These are phyloP conservation scores for Flaveria brownii DNA, from an alignment of 129 eudicot species.

Conservation along the genomic window DNA sequence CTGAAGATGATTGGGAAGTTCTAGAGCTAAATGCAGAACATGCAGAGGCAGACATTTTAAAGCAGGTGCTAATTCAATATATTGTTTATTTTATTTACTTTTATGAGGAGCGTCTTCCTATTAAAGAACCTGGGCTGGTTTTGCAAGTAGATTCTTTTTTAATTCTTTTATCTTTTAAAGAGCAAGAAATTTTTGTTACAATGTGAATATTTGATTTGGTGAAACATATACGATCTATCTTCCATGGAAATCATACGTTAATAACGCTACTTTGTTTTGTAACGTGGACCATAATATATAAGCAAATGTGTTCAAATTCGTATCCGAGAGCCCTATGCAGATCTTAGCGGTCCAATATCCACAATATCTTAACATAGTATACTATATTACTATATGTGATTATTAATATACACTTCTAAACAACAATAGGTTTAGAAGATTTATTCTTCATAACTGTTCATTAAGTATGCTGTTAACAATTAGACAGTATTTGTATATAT, in stretches of 20 bases:
- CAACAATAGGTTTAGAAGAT: constrained; percentile 5
- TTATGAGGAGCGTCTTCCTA: not conserved
- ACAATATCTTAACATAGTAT: not conserved
- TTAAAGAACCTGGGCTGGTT: constrained; percentile 10
- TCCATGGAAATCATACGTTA: not conserved
- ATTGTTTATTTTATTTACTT: not conserved
- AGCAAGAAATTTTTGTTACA: no score
- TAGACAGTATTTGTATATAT: not conserved
- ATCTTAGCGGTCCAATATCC: not conserved
- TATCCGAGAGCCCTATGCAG: not conserved
- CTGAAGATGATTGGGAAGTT: constrained; percentile 99
- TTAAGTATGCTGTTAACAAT: not conserved
- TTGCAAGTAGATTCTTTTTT: not conserved
- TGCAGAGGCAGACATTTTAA: constrained; percentile 77
- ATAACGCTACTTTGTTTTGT: not conserved
- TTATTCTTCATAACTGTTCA: not conserved
- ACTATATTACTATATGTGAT: not conserved
- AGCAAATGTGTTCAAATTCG: not conserved
- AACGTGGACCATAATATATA: not conserved
- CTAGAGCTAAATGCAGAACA: constrained; percentile 84
- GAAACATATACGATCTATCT: not conserved
- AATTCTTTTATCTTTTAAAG: no score
- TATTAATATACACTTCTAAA: not conserved
- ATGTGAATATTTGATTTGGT: not conserved
- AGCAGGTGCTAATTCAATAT: constrained; percentile 55